A percentile compares a stretch with the other conserved stretches of the same genome.
Conservation (phyloP, 2,329 filamentous ascomycete species). For the Chaetomium strumarium region DNA sequence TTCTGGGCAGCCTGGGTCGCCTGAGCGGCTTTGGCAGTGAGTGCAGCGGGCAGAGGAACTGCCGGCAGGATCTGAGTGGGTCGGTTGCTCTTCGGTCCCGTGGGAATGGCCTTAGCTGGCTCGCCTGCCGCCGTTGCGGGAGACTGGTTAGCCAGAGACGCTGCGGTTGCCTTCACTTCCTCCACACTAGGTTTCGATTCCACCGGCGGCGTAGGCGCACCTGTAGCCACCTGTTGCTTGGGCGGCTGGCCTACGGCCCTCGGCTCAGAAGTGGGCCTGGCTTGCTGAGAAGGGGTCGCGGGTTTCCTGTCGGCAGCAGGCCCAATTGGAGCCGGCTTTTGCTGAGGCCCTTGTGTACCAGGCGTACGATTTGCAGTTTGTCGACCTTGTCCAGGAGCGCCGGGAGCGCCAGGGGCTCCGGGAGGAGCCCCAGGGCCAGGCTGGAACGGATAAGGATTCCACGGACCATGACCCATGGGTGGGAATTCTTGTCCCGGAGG, state of each 20-base stretch:
- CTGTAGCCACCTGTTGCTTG: slow-evolving; percentile 36
- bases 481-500: slow-evolving; percentile 69
- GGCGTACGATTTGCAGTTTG: slow-evolving; percentile 30
- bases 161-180: slow-evolving; percentile 48
- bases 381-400: slow-evolving; percentile 21
- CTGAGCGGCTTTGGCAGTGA: slow-evolving; percentile 29
- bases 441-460: slow-evolving; percentile 15
- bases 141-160: slow-evolving; percentile 40
- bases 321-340: slow-evolving; percentile 48
- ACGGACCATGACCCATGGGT: slow-evolving; percentile 19
- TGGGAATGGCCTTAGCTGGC: slow-evolving; percentile 37
- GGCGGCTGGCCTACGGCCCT: slow-evolving; percentile 45
- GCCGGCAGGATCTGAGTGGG: slow-evolving; percentile 54
- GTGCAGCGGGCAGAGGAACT: slow-evolving; percentile 53
- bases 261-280: slow-evolving; percentile 45
- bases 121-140: slow-evolving; percentile 31
- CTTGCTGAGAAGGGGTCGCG: slow-evolving; percentile 39
- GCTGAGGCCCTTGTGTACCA: slow-evolving; percentile 27
- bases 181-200: slow-evolving; percentile 61
- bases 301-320: slow-evolving; percentile 44
- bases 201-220: slow-evolving; percentile 56
- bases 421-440: slow-evolving; percentile 33
- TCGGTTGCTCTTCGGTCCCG: slow-evolving; percentile 40
- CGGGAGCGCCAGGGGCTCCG: slow-evolving; percentile 35
- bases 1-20: slow-evolving; percentile 31